Evolutionary conservation across 1,139 yeast genomes (phyloP).

Genomic region (Dujonia santamariae): DNA sequence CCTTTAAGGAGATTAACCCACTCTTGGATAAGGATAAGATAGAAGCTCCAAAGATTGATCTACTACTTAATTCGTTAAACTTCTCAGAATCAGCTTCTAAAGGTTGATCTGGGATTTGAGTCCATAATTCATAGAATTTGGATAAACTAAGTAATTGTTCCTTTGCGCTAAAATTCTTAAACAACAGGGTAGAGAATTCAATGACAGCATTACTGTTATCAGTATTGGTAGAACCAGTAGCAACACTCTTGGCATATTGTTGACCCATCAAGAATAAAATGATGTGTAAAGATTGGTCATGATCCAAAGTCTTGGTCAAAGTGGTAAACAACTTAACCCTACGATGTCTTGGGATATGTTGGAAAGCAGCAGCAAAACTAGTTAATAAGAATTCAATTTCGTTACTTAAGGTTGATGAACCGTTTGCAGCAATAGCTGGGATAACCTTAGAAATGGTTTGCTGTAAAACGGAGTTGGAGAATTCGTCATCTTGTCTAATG

Average conservation of each 20-base stretch:
- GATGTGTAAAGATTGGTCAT: conserved; percentile 62
- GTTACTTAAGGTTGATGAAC: conserved; percentile 47
- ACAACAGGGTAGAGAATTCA: conserved; percentile 69
- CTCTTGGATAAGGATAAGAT: conserved; percentile 48
- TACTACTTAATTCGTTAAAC: conserved; percentile 38
- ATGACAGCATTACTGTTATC: conserved; percentile 26
- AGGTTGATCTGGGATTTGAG: conserved; percentile 39
- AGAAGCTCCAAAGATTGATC: conserved; percentile 65
- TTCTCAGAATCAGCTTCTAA: conserved; percentile 38
- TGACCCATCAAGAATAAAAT: conserved; percentile 77
- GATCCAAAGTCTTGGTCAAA: conserved; percentile 74
- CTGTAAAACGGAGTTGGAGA: conserved; percentile 87
- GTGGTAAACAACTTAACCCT: conserved; percentile 81
- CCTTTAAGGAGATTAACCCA: conserved; percentile 50
- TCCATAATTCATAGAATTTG: conserved; percentile 56
- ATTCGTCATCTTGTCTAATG: conserved; percentile 93
- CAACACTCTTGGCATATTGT: conserved; percentile 58
- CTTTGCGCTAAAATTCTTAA: conserved; percentile 61
- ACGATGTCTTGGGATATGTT: conserved; percentile 95
- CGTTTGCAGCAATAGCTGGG: conserved; percentile 78
- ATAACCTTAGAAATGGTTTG: conserved; percentile 88
- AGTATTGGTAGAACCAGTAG: conserved; percentile 29
- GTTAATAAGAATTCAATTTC: conserved; percentile 83
- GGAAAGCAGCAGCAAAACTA: conserved; percentile 89
- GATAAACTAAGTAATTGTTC: conserved; percentile 67